Evolutionary conservation across 2,329 filamentous ascomycete genomes (phyloP), one percentile per base, ranked within the genome.

Genomic region (Fusarium hainanense): DNA sequence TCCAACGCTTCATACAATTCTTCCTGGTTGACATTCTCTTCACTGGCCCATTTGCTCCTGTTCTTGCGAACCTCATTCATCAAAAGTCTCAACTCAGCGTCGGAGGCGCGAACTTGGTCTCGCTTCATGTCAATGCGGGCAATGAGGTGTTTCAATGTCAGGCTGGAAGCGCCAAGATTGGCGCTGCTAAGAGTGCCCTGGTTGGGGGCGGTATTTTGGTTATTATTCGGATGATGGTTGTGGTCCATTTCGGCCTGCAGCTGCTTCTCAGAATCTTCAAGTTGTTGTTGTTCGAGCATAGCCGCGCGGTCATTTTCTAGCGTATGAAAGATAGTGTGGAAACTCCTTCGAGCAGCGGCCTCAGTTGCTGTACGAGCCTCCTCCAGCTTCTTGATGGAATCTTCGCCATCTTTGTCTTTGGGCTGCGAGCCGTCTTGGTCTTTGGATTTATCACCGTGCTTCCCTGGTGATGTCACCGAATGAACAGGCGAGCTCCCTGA

Each of bases 11-110:
- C 96, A 78, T 99, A 99, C 8, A 99, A 86, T 80, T 99, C 96
- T 80, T 99, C 96, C 80, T 99, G 96, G 63, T 96, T 95, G 66
- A 99, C 92, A 73, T 97, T 96, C 74, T 99, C 96, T 80, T 98
- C 96, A 78, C 92, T 98, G 6, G 96, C 95, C 96, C 96, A 99
- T 82, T 99, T 99, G 81, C 95, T 98, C 75, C 96, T 88, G 74
- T 98, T 98, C 80, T 98, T 99, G 69, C 96, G 89, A 20, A 99
- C 96, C 80, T 99, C 96, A 75, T 96, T 98, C 88, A 99, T 97
- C 62, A 99, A 83, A 51, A 92, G 93, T 63, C 96, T 90, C 63
- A 99, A 85, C 77, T 99, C 95, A 25, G 94, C 92, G 82, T 99
- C 96, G 2, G 94, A 97, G 20, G 96, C 95, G 78, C 90, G 89